Conservation (phyloP, 2,329 filamentous ascomycete species). For the Phialocephala subalpina region DNA sequence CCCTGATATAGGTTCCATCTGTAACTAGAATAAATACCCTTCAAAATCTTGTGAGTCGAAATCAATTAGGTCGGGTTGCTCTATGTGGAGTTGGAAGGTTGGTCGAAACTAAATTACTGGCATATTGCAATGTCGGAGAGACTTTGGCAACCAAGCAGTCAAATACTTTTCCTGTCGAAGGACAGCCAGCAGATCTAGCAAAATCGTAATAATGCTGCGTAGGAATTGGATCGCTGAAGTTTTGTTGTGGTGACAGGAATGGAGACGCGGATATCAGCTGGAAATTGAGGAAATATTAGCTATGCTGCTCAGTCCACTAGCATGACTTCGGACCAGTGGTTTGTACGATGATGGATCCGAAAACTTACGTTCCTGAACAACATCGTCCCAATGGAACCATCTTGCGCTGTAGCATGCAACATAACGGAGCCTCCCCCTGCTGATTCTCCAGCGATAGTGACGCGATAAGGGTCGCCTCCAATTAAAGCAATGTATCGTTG, state of each 20-base stretch:
- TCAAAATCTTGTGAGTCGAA: neutral
- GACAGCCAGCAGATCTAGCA: neutral
- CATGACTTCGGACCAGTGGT: neutral
- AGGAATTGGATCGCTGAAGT: constrained; percentile 2
- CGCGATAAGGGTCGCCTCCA: neutral
- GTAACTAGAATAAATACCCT: constrained; percentile 2
- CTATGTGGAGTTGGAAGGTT: constrained; percentile 9
- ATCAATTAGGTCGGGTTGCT: neutral
- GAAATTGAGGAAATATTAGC: neutral
- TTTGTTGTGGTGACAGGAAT: neutral
- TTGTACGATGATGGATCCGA: neutral
- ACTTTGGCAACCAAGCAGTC: neutral
- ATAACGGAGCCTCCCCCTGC: neutral
- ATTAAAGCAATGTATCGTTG: neutral
- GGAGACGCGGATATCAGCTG: constrained; percentile 9
- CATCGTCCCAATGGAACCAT: neutral
- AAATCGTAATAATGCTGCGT: constrained; percentile 8
- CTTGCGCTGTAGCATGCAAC: constrained; percentile 1
- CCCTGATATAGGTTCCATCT: constrained; percentile 3
- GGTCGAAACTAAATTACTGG: constrained; percentile 7
- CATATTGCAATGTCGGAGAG: constrained; percentile 1
- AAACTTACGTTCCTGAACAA: neutral
- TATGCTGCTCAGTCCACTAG: neutral
- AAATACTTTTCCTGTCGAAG: neutral
- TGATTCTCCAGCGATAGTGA: constrained; percentile 1